Evolutionary conservation across 129 eudicot species (phyloP).

Genomic region (Artemisia tridentata): DNA sequence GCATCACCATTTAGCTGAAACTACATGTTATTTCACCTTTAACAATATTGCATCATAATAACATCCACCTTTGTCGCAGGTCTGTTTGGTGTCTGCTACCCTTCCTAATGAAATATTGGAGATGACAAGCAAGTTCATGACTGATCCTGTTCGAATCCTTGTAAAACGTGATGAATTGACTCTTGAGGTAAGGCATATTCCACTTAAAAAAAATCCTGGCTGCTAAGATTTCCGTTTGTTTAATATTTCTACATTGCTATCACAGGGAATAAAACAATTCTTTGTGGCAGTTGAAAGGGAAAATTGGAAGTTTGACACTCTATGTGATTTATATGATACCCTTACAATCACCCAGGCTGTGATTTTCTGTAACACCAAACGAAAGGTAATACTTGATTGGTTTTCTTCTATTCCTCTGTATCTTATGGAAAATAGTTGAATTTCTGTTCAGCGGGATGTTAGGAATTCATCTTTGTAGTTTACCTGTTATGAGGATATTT

Average conservation of each 20-base stretch:
- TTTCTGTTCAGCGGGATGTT: constrained; percentile 15
- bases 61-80: constrained; percentile 40
- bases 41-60: not conserved
- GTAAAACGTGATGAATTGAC: constrained; percentile 99
- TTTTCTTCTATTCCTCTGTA: not conserved
- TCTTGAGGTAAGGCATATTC: constrained; percentile 53
- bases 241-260: not conserved
- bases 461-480: too few species aligned
- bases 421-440: constrained; percentile 6
- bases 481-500: too few species aligned
- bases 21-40: not conserved
- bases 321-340: constrained; percentile 92
- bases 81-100: constrained; percentile 89
- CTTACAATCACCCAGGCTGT: constrained; percentile 97
- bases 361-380: constrained; percentile 90
- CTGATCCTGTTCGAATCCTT: constrained; percentile 94
- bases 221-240: not conserved
- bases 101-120: constrained; percentile 97
- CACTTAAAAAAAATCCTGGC: not conserved
- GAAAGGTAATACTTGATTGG: constrained; percentile 56
- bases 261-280: constrained; percentile 94
- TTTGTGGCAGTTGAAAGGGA: constrained; percentile 94
- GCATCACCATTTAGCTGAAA: not conserved
- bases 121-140: constrained; percentile 96
- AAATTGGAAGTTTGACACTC: constrained; percentile 96